phyloP scores from a whole-genome alignment of 2,329 filamentous ascomycete genomes.

The Knufia petricola region DNA sequence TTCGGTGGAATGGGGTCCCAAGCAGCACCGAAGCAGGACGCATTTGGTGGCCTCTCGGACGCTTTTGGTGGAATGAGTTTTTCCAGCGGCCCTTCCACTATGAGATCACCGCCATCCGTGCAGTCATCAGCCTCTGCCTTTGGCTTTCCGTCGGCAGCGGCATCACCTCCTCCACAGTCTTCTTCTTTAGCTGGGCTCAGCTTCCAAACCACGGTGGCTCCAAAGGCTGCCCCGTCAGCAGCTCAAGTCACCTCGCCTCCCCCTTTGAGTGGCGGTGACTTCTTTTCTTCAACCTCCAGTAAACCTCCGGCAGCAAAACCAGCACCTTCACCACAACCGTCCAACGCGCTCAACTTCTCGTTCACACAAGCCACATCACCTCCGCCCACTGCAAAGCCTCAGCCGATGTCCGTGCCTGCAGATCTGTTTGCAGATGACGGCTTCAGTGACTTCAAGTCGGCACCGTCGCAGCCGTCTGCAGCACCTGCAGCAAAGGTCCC shows the following conservation, averaged over 20 bases:
- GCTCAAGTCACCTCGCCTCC: conserved; percentile 41
- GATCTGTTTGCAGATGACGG: conserved; percentile 24
- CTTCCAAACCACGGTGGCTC: conserved; percentile 36
- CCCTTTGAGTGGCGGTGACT: conserved; percentile 60
- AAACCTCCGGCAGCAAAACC: conserved; percentile 38
- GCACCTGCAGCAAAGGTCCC: conserved; percentile 25
- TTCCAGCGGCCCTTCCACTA: conserved; percentile 38
- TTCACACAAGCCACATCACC: conserved; percentile 53
- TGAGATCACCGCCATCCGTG: conserved; percentile 26
- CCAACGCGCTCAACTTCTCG: conserved; percentile 54
- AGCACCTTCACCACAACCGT: conserved; percentile 40
- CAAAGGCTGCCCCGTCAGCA: conserved; percentile 35
- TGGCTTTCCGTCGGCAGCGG: conserved; percentile 24
- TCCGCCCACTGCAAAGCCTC: conserved; percentile 32
- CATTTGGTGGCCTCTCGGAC: conserved; percentile 62
- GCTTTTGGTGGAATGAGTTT: conserved; percentile 68
- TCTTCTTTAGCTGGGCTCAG: conserved; percentile 10
- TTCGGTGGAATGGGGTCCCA: conserved; percentile 60
- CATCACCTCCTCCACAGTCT: conserved; percentile 4
- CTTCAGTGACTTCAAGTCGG: conserved; percentile 22
- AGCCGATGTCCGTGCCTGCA: conserved; percentile 34
- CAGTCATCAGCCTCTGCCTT: conserved; percentile 47
- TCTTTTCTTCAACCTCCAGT: conserved; percentile 67
- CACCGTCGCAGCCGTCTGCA: conserved; percentile 23
- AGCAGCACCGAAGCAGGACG: conserved; percentile 41